phyloP scores from a whole-genome alignment of 371 early-diverging fungal species.

The Homolaphlyctis polyrhiza region DNA sequence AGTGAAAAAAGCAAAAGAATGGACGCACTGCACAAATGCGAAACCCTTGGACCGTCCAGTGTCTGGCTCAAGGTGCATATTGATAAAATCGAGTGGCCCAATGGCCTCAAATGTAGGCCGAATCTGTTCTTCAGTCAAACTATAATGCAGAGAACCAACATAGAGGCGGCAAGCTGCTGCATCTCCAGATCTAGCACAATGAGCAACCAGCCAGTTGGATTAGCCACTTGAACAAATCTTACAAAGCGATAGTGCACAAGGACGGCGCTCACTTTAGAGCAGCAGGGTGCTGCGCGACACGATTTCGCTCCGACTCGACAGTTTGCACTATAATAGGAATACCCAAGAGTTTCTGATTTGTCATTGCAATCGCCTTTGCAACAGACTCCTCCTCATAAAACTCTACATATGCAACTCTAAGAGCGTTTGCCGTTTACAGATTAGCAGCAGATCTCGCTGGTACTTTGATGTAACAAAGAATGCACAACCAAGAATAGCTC shows the following conservation, averaged over 20 bases:
- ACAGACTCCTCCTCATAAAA: constrained; percentile 86
- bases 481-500: too few relatives aligned
- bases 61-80: constrained; percentile 71
- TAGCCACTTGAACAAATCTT: constrained; percentile 4
- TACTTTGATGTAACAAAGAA: too few relatives aligned
- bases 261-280: constrained; percentile 19
- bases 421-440: not conserved
- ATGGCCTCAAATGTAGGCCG: constrained; percentile 79
- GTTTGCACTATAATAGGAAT: constrained; percentile 89
- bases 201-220: not conserved
- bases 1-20: not conserved
- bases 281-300: constrained; percentile 50
- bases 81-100: constrained; percentile 80
- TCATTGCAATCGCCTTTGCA: constrained; percentile 73
- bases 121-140: constrained; percentile 79
- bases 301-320: constrained; percentile 92
- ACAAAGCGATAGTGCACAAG: not conserved
- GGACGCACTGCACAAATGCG: constrained; percentile 73
- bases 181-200: constrained; percentile 15
- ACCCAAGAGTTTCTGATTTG: constrained; percentile 87
- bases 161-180: constrained; percentile 66
- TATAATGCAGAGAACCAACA: constrained; percentile 76
- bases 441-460: constrained; percentile 42
- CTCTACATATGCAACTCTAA: constrained; percentile 82
- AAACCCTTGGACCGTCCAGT: constrained; percentile 83